Conservation (phyloP, 1,139 yeast species). For the Meyerozyma carpophila region DNA sequence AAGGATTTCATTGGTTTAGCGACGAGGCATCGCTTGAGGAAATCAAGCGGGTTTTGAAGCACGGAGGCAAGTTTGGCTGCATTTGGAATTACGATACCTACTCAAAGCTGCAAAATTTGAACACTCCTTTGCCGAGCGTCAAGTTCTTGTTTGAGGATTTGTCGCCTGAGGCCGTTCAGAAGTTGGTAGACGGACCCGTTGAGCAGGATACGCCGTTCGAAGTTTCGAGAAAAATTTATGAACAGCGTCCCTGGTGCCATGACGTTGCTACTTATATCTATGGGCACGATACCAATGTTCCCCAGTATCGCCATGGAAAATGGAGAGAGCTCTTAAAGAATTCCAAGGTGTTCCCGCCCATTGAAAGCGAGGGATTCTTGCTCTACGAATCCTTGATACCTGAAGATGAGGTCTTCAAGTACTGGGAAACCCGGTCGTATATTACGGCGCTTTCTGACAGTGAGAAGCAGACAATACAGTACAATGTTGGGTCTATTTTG, state of each 20-base stretch:
- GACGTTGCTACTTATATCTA: conserved; percentile 22
- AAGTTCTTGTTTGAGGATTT: conserved; percentile 10
- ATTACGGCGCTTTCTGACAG: conserved; percentile 42
- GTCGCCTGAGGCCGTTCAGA: conserved; percentile 1
- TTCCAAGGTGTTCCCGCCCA: conserved; percentile 11
- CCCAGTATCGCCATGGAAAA: conserved; percentile 50
- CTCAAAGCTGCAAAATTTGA: conserved; percentile 1
- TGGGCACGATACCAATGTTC: conserved; percentile 36
- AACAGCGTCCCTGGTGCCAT: conserved; percentile 21
- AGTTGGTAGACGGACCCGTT: conserved; percentile 2
- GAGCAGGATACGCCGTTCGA: conserved; percentile 5
- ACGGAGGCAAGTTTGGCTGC: conserved; percentile 44
- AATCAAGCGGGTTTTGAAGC: conserved; percentile 46
- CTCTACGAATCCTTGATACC: conserved; percentile 24
- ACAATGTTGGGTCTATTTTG: conserved; percentile 22
- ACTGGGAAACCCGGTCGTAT: conserved; percentile 55
- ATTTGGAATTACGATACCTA: conserved; percentile 57
- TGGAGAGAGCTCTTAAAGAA: conserved; percentile 43
- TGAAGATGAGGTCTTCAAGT: conserved; percentile 1
- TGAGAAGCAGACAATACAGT: conserved; percentile 27
- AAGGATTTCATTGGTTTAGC: conserved; percentile 68
- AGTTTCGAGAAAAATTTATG: conserved; percentile 9
- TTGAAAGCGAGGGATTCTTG: conserved; percentile 25
- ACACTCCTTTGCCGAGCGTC: conserved; percentile 7
- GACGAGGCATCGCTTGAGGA: conserved; percentile 46